phyloP scores from a whole-genome alignment of 2,329 filamentous ascomycete genomes.

The Chalara sp. region DNA sequence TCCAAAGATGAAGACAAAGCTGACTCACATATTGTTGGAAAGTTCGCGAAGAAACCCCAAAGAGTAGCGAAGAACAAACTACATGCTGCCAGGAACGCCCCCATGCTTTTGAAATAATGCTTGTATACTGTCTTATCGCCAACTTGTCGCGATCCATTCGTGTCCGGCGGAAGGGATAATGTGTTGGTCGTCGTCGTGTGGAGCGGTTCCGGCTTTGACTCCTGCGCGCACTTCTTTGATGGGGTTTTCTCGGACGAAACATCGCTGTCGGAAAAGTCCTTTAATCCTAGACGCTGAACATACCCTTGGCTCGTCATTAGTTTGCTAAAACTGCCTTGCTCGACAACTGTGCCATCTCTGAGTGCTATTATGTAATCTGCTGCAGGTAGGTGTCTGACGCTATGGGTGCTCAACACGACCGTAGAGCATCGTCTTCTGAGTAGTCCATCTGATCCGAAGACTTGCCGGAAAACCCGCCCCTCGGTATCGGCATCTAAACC shows the following conservation, averaged over 20 bases:
- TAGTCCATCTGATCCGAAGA: constrained; percentile 1
- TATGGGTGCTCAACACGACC: constrained; percentile 13
- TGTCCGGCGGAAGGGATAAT: constrained; percentile 20
- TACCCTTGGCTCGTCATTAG: constrained; percentile 11
- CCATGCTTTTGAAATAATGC: constrained; percentile 16
- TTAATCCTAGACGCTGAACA: constrained; percentile 28
- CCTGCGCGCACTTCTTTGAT: constrained; percentile 13
- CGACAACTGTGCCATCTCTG: constrained; percentile 27
- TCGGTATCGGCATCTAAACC: constrained; percentile 14
- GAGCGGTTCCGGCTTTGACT: too few relatives aligned
- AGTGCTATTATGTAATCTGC: constrained; percentile 34
- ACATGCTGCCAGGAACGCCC: constrained; percentile 11
- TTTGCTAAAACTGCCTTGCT: constrained; percentile 31
- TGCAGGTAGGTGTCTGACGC: constrained; percentile 21
- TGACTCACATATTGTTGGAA: constrained; percentile 18
- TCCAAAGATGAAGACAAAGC: neutral
- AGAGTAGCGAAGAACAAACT: constrained; percentile 13
- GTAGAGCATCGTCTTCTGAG: neutral
- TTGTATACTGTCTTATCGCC: constrained; percentile 16
- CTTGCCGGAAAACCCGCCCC: constrained; percentile 1
- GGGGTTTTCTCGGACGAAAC: constrained; percentile 2
- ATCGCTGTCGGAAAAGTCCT: constrained; percentile 18
- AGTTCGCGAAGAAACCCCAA: constrained; percentile 22
- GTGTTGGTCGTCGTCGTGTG: constrained; percentile 3
- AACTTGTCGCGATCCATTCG: constrained; percentile 15